phyloP scores from a whole-genome alignment of 2,329 filamentous ascomycete species.

The Ophiostoma quercus region DNA sequence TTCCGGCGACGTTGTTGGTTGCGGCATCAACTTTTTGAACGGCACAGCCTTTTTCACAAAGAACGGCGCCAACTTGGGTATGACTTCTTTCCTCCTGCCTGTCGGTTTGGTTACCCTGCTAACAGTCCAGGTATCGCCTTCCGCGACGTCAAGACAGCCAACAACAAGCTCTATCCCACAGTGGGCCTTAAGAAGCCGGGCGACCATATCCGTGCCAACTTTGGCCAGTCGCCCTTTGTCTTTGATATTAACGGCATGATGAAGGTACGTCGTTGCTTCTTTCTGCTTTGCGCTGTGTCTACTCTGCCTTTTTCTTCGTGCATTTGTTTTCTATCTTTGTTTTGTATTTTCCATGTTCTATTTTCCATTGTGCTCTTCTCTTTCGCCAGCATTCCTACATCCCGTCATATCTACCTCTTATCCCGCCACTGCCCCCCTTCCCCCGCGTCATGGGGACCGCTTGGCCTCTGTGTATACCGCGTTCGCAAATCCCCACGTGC shows the following conservation, averaged over 20 bases:
- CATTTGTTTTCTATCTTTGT: neutral
- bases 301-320: too few species aligned
- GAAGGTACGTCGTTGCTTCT: conserved; percentile 45
- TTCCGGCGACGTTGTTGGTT: conserved; percentile 56
- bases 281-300: neutral
- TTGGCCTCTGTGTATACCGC: neutral
- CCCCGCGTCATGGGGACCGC: neutral
- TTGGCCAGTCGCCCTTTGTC: conserved; percentile 70
- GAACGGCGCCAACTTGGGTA: conserved; percentile 53
- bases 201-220: conserved; percentile 59
- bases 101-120: neutral
- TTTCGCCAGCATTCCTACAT: too few species aligned
- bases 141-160: conserved; percentile 50
- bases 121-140: conserved; percentile 50
- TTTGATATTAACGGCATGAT: conserved; percentile 89
- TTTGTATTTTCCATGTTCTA: neutral
- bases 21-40: conserved; percentile 60
- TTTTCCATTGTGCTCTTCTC: too few species aligned
- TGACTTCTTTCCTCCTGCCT: neutral
- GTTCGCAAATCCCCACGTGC: neutral
- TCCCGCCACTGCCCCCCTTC: neutral
- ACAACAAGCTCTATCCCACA: conserved; percentile 59
- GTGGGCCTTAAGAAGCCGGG: conserved; percentile 61
- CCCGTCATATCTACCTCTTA: too few species aligned
- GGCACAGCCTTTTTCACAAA: conserved; percentile 64